Base-by-base conservation (phyloP, 306 rosid genomes). In the Betula pendula region DNA sequence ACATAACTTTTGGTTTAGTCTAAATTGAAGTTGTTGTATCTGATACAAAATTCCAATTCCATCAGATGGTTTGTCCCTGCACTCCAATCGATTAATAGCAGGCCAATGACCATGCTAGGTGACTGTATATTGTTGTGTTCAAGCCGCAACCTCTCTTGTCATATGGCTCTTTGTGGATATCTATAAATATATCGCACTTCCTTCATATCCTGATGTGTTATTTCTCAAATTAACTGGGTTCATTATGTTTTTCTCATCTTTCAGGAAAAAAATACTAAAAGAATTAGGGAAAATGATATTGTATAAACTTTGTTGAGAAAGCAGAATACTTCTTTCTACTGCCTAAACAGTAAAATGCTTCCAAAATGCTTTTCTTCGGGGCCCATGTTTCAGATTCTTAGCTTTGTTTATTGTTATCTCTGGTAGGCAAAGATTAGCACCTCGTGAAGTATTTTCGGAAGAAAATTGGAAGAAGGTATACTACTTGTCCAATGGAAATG, bases 381-480 rank as follows among this genome's bases (percentile, higher is more conserved):
- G 44, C 9, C 19, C 65, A 62, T 53, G 13, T 66, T 77, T 51
- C 72, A 56, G 45, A 72, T 82, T 51, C 71, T 83, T 58, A 83
- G 60, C 48, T 35, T 44, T 59, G 11, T 73, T 59, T 19, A 53
- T 76, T 73, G 20, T 80, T 70, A 48, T 80, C 6, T 82, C 68
- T 86, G 81, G 81, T 90, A 95, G 98, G 81, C 98, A 90, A 84
- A 89, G 98, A 86, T 85, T 95, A 68, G 84, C 88, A 40, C 82
- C 82, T 1, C 97, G 87, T 10, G 97, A 92, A 84, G 89, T 76
- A 65, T 92, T 92, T 89, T 79, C 97, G 3, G 98, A 95, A 69
- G 96, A 92, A 44, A 91, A 77, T 67, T 95, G 98, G 96, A 92
- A 89, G 87, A 95, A 87, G 79, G 45, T 95, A 68, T 90, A 92